Conservation (phyloP, 169 alveolate genomes). For the Theileria parva region DNA sequence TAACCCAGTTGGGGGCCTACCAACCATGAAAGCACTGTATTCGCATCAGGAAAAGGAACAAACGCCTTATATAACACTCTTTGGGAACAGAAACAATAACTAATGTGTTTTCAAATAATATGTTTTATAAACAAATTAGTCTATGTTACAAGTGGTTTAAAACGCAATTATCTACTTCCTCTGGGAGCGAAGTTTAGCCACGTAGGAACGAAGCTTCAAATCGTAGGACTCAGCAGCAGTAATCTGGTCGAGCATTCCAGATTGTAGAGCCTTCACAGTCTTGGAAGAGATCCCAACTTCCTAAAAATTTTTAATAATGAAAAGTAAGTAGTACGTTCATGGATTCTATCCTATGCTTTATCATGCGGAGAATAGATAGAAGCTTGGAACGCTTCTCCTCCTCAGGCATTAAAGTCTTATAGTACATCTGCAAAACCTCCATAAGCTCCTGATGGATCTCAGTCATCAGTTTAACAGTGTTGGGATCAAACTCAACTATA, state of each 20-base stretch:
- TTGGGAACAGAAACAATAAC: slow-evolving; percentile 26
- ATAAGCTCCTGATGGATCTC: slow-evolving; percentile 49
- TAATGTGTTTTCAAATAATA: not conserved
- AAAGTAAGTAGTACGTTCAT: slow-evolving; percentile 16
- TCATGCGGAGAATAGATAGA: slow-evolving; percentile 31
- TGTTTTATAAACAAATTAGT: not conserved
- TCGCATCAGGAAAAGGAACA: slow-evolving; percentile 68
- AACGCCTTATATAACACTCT: slow-evolving; percentile 61
- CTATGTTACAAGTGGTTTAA: slow-evolving; percentile 23
- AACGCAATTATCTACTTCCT: not conserved
- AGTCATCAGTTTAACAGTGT: slow-evolving; percentile 44
- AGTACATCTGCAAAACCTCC: slow-evolving; percentile 60
- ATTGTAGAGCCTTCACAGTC: slow-evolving; percentile 62
- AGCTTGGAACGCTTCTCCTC: slow-evolving; percentile 48
- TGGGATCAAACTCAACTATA: slow-evolving; percentile 62
- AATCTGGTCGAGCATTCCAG: slow-evolving; percentile 64
- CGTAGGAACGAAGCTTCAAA: slow-evolving; percentile 36
- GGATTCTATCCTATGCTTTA: slow-evolving; percentile 44
- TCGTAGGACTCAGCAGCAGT: slow-evolving; percentile 63
- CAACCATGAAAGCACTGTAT: slow-evolving; percentile 73
- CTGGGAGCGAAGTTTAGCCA: slow-evolving; percentile 49
- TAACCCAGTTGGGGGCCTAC: slow-evolving; percentile 74
- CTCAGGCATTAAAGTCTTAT: slow-evolving; percentile 59
- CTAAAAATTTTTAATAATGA: not conserved
- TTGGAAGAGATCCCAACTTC: slow-evolving; percentile 47